Conservation (phyloP, 768 basidiomycete species). For the Pulveroboletus frians region DNA sequence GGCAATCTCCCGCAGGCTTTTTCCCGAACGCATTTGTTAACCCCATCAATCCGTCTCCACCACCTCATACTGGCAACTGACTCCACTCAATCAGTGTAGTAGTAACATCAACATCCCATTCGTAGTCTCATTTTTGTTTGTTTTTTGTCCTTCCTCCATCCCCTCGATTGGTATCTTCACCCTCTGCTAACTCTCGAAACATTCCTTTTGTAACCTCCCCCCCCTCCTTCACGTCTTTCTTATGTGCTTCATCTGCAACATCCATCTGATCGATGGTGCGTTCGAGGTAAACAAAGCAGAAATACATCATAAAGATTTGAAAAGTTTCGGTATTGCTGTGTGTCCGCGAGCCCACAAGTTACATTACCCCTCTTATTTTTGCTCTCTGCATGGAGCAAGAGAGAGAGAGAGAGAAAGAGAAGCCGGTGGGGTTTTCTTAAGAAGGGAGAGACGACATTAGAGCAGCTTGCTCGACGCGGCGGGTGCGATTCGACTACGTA, state of each 20-base stretch:
- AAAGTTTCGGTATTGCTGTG: slow-evolving; percentile 12
- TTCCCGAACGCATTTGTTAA: slow-evolving; percentile 45
- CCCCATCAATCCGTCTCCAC: slow-evolving; percentile 47
- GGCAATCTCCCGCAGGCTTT: slow-evolving; percentile 46
- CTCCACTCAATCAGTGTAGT: slow-evolving; percentile 23
- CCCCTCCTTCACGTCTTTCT: not conserved
- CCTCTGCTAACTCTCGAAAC: slow-evolving; percentile 11
- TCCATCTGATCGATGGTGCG: slow-evolving; percentile 13
- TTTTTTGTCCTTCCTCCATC: not conserved
- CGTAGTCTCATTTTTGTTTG: slow-evolving; percentile 7
- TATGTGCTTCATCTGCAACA: slow-evolving; percentile 28
- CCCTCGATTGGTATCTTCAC: not conserved
- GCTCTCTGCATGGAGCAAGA: not conserved
- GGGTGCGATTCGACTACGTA: slow-evolving; percentile 82
- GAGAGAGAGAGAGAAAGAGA: not conserved
- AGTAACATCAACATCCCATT: slow-evolving; percentile 11
- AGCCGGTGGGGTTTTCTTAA: no score
- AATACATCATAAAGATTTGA: slow-evolving; percentile 37
- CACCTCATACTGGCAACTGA: slow-evolving; percentile 35
- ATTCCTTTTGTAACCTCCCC: slow-evolving; percentile 5
- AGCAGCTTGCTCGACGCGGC: slow-evolving; percentile 90
- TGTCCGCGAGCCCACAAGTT: not conserved
- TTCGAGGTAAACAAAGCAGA: slow-evolving; percentile 27
- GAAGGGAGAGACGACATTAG: slow-evolving; percentile 29
- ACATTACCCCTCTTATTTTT: not conserved